A percentile compares a stretch with the other conserved stretches of the same genome.
Conservation (phyloP, 331 rosid genomes). For the Quercus lobata region DNA sequence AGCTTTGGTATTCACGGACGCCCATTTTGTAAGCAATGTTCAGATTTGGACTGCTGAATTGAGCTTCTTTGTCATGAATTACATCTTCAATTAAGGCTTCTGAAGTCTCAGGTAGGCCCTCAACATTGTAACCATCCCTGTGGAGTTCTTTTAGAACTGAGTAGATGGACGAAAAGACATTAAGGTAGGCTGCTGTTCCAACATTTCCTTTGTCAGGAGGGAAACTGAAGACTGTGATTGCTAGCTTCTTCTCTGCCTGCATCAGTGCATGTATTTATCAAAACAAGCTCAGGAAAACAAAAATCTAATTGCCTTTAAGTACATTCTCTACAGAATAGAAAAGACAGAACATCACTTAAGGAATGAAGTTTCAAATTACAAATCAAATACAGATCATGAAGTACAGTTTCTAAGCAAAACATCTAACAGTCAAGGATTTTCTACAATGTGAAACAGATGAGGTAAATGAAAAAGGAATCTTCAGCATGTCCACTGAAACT, state of each 20-base stretch:
- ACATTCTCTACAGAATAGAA: neutral
- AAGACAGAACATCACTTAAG: neutral
- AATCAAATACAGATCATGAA: neutral
- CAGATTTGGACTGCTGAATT: conserved; percentile 93
- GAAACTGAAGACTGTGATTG: conserved; percentile 95
- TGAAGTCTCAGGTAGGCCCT: conserved; percentile 88
- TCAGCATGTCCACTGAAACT: neutral
- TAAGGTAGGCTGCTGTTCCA: conserved; percentile 94
- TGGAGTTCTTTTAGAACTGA: conserved; percentile 80
- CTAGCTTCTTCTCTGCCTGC: conserved; percentile 83
- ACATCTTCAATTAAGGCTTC: conserved; percentile 91
- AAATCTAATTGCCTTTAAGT: conserved; percentile 8
- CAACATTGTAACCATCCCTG: conserved; percentile 81
- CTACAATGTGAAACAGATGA: neutral
- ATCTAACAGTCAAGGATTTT: neutral
- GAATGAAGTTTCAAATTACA: neutral
- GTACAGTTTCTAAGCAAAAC: neutral
- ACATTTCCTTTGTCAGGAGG: conserved; percentile 99
- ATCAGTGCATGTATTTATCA: conserved; percentile 20
- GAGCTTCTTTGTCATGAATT: conserved; percentile 95
- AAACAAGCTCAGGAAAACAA: conserved; percentile 10
- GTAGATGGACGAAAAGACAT: conserved; percentile 88
- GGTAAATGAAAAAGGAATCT: neutral
- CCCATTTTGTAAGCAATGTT: conserved; percentile 91
- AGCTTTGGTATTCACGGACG: conserved; percentile 72